These are phyloP conservation scores for Adansonia rubrostipa DNA, from an alignment of 441 rosid species.

Conservation along the genomic window DNA sequence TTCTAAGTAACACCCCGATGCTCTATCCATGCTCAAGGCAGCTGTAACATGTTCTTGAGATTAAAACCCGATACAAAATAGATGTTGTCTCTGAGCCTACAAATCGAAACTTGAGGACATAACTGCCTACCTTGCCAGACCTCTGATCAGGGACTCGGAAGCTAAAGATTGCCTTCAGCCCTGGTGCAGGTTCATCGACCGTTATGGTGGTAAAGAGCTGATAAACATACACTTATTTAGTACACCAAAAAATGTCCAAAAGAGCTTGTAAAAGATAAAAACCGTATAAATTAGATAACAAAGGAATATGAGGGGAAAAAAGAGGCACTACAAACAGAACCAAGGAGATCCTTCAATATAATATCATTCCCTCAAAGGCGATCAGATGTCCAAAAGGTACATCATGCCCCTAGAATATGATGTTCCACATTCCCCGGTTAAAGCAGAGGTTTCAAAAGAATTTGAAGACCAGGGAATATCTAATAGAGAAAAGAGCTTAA, in stretches of 20 bases:
- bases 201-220: constrained; percentile 83
- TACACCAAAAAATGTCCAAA: background rate
- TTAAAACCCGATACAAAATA: background rate
- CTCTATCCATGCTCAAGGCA: background rate
- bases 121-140: constrained; percentile 77
- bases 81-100: background rate
- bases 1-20: background rate
- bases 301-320: background rate
- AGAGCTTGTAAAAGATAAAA: background rate
- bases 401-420: background rate
- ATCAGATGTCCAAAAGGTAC: background rate
- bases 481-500: background rate
- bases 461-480: background rate
- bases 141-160: constrained; percentile 87
- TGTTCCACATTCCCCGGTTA: background rate
- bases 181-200: constrained; percentile 83
- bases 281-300: background rate
- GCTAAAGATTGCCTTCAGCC: constrained; percentile 76
- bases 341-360: background rate
- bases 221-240: constrained; percentile 25
- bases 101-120: background rate
- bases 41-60: background rate
- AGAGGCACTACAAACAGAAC: background rate
- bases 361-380: background rate
- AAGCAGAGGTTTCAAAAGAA: background rate